phyloP scores from a whole-genome alignment of 805 yeast species.

The Saturnispora zaruensis region DNA sequence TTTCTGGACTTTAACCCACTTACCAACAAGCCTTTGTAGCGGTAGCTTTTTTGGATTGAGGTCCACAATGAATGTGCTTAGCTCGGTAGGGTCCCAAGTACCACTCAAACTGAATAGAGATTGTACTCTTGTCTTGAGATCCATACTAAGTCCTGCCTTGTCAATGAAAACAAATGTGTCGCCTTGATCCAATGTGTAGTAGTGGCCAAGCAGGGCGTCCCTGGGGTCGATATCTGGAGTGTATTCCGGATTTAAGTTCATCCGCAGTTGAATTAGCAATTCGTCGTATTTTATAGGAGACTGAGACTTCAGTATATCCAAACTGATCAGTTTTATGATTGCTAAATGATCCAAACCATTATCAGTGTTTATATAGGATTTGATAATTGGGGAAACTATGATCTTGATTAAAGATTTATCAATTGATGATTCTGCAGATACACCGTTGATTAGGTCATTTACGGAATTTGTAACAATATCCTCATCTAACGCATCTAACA shows the following conservation, averaged over 20 bases:
- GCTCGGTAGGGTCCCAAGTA: not conserved
- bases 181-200: conserved; percentile 13
- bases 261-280: conserved; percentile 55
- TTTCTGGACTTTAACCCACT: not conserved
- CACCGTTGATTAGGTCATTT: not conserved
- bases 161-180: not conserved
- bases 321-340: conserved; percentile 15
- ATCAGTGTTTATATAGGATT: not conserved
- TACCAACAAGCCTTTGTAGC: not conserved
- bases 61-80: not conserved
- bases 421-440: not conserved
- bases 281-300: conserved; percentile 32
- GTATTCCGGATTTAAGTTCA: conserved; percentile 51
- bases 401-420: not conserved
- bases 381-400: not conserved
- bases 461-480: not conserved
- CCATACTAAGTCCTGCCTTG: not conserved
- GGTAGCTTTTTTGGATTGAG: not conserved
- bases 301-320: conserved; percentile 5
- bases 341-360: conserved; percentile 12
- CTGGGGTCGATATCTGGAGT: conserved; percentile 46
- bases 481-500: not conserved
- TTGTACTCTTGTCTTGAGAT: not conserved
- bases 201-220: conserved; percentile 34
- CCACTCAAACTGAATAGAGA: not conserved